Evolutionary conservation across 2,329 filamentous ascomycete species (phyloP).

Genomic region (Lecanosticta acicola): DNA sequence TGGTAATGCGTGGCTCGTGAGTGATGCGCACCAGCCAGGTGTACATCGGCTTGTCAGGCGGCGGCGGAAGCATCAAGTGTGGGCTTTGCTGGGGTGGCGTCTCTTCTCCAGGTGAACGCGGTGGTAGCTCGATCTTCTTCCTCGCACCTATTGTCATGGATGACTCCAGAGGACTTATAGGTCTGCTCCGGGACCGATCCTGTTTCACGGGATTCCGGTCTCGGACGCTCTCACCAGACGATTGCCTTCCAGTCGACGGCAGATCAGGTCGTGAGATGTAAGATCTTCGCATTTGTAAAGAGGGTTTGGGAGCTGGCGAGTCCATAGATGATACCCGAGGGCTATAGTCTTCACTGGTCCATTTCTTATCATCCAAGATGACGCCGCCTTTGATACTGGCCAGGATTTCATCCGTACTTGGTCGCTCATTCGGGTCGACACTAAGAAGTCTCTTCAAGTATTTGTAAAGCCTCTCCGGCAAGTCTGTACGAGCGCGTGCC

Average conservation of each 20-base stretch:
- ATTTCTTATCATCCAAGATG: constrained; percentile 28
- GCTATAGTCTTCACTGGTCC: constrained; percentile 21
- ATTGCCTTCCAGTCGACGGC: constrained; percentile 14
- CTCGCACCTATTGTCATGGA: constrained; percentile 6
- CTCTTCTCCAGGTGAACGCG: constrained; percentile 2
- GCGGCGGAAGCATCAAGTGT: constrained; percentile 34
- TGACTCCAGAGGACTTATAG: constrained; percentile 7
- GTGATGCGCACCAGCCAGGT: constrained; percentile 29
- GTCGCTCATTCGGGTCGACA: constrained; percentile 68
- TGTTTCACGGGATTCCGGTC: constrained; percentile 17
- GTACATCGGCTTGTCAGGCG: constrained; percentile 27
- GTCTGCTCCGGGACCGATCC: constrained; percentile 10
- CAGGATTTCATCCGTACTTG: constrained; percentile 80
- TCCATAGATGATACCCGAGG: constrained; percentile 43
- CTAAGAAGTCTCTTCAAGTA: constrained; percentile 77
- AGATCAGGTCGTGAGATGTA: constrained; percentile 18
- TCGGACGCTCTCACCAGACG: constrained; percentile 14
- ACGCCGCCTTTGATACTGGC: constrained; percentile 63
- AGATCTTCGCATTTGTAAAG: constrained; percentile 18
- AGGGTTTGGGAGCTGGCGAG: constrained; percentile 23
- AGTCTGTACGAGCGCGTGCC: constrained; percentile 62
- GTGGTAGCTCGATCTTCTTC: constrained; percentile 4
- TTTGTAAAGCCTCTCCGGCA: constrained; percentile 79
- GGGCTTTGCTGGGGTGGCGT: constrained; percentile 24
- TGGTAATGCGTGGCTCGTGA: constrained; percentile 30